Conservation (phyloP, 2,329 filamentous ascomycete species). For the Pseudocercospora fijiensis region DNA sequence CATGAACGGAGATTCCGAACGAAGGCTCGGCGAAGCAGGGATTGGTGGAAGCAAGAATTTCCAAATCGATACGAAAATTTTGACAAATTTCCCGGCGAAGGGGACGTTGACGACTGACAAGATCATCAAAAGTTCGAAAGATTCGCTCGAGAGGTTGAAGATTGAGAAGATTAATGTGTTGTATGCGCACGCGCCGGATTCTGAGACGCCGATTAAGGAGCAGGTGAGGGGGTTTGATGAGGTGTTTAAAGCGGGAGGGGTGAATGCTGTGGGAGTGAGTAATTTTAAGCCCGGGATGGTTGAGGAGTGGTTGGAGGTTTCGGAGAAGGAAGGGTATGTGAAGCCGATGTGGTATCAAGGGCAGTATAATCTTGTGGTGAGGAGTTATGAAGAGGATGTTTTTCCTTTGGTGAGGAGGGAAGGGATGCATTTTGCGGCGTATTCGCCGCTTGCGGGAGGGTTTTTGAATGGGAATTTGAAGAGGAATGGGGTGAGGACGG, state of each 20-base stretch:
- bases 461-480: conserved; percentile 11
- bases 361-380: conserved; percentile 13
- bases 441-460: conserved; percentile 12
- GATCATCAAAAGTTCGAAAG: conserved; percentile 28
- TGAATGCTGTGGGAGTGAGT: conserved; percentile 47
- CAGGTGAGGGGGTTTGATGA: conserved; percentile 49
- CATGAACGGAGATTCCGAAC: conserved; percentile 40
- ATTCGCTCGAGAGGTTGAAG: conserved; percentile 29
- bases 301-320: conserved; percentile 7
- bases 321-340: conserved; percentile 13
- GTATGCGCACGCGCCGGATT: conserved; percentile 50
- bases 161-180: conserved; percentile 38
- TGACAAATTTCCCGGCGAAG: conserved; percentile 17
- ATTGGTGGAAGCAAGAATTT: conserved; percentile 26
- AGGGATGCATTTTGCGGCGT: conserved; percentile 10
- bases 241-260: conserved; percentile 47
- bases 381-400: conserved; percentile 6
- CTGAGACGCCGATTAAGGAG: conserved; percentile 45
- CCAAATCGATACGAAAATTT: conserved; percentile 34
- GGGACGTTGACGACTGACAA: conserved; percentile 29
- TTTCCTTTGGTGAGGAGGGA: conserved; percentile 8
- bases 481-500: not conserved
- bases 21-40: conserved; percentile 42
- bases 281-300: conserved; percentile 49
- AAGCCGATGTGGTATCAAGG: conserved; percentile 16